These are phyloP conservation scores for Zea mays DNA, from an alignment of 176 grass and related monocot species.

Conservation along the genomic window DNA sequence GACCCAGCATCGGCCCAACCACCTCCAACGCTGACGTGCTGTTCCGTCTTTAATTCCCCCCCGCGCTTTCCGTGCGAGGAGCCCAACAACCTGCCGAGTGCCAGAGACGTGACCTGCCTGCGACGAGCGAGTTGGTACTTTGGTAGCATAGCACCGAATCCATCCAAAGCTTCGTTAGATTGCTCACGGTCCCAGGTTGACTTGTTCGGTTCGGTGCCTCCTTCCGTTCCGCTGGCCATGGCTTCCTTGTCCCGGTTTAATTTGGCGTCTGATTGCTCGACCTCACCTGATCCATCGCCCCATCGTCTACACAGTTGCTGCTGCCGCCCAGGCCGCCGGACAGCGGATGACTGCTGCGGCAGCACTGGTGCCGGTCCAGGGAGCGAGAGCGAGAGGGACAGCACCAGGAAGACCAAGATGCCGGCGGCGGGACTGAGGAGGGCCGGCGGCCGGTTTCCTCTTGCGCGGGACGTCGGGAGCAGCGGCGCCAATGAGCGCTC, in stretches of 20 bases:
- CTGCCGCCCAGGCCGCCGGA: not conserved
- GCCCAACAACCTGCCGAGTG: not conserved
- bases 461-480: not conserved
- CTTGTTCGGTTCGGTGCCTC: not conserved
- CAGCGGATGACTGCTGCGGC: constrained; percentile 43
- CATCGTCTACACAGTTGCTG: not conserved
- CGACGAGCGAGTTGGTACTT: constrained; percentile 13
- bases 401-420: not conserved
- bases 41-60: constrained; percentile 27
- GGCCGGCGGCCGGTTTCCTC: constrained; percentile 1
- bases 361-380: not conserved
- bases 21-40: constrained; percentile 41
- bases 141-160: no score
- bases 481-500: not conserved
- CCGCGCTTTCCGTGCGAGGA: constrained; percentile 37
- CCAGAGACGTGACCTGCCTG: no score
- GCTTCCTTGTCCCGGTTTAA: not conserved
- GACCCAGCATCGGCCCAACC: constrained; percentile 32
- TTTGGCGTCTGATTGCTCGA: constrained; percentile 43
- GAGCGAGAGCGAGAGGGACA: not conserved
- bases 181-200: constrained; percentile 35
- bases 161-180: constrained; percentile 8
- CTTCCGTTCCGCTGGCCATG: not conserved
- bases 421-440: constrained; percentile 18
- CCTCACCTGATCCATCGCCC: constrained; percentile 8